Evolutionary conservation across 2,329 filamentous ascomycete genomes (phyloP).

Genomic region (Penicillium brevicompactum): DNA sequence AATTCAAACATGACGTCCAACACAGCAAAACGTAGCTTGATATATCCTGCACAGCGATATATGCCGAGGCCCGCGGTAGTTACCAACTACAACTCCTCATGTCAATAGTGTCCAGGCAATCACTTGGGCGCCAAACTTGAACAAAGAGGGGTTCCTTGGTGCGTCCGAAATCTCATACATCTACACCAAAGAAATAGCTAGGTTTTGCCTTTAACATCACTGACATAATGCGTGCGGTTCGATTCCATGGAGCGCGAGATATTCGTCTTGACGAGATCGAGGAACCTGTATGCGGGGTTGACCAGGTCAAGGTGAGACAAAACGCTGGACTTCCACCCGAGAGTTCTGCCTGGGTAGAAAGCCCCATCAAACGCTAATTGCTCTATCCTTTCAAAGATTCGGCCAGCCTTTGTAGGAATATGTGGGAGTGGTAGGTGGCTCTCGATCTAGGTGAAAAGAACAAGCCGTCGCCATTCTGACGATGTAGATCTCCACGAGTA

Average conservation of each 20-base stretch:
- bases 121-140: no score
- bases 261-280: slow-evolving; percentile 39
- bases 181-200: no score
- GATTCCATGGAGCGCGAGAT: slow-evolving; percentile 39
- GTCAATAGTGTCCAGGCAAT: no score
- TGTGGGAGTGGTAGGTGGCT: slow-evolving; percentile 33
- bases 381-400: slow-evolving; percentile 18
- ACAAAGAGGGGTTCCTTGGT: no score
- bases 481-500: slow-evolving; percentile 54
- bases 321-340: neutral
- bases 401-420: slow-evolving; percentile 39
- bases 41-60: no score
- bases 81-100: no score
- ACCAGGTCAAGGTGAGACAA: slow-evolving; percentile 49
- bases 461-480: neutral
- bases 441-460: neutral
- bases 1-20: no score
- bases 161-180: no score
- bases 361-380: neutral
- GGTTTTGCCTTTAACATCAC: no score
- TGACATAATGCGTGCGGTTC: slow-evolving; percentile 35
- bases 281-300: slow-evolving; percentile 46
- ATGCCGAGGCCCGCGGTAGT: no score
- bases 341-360: neutral
- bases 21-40: no score